phyloP scores from a whole-genome alignment of 139 green algal genomes.

The Tetradesmus obliquus region DNA sequence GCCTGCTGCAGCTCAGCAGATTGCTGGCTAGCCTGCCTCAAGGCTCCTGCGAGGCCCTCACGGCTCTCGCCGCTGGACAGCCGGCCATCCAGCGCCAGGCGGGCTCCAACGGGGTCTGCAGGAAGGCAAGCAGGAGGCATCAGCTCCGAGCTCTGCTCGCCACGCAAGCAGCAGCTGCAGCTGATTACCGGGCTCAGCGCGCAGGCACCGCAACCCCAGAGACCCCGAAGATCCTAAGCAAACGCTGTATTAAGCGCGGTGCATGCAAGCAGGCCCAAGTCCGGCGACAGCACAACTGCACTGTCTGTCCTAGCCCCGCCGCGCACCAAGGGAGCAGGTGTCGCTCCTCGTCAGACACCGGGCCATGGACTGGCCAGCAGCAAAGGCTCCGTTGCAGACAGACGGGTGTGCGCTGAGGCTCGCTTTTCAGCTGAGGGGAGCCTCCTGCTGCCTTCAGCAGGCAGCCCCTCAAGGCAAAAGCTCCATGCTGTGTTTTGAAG shows the following conservation, averaged over 20 bases:
- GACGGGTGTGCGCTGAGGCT: background rate
- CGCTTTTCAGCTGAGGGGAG: background rate
- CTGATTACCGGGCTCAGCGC: background rate
- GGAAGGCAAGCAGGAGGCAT: background rate
- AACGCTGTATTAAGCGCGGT: background rate
- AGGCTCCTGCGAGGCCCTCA: slow-evolving; percentile 23
- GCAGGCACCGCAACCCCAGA: background rate
- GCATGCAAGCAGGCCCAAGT: background rate
- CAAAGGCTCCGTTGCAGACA: background rate
- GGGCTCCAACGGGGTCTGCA: slow-evolving; percentile 32
- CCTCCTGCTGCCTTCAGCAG: background rate
- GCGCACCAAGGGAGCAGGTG: background rate
- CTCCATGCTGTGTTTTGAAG: background rate
- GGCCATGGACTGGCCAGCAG: background rate
- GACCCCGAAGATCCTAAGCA: background rate
- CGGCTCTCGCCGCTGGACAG: slow-evolving; percentile 17
- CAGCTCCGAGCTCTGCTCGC: background rate
- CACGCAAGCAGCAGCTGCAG: slow-evolving; percentile 6
- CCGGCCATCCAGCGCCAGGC: slow-evolving; percentile 32
- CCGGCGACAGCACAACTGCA: background rate
- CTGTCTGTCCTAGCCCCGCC: background rate
- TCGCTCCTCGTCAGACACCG: background rate
- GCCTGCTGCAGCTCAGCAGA: slow-evolving; percentile 8
- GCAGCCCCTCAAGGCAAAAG: background rate
- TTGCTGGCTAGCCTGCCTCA: slow-evolving; percentile 31